Conservation (phyloP, 805 yeast species). For the Brettanomyces sp. region DNA sequence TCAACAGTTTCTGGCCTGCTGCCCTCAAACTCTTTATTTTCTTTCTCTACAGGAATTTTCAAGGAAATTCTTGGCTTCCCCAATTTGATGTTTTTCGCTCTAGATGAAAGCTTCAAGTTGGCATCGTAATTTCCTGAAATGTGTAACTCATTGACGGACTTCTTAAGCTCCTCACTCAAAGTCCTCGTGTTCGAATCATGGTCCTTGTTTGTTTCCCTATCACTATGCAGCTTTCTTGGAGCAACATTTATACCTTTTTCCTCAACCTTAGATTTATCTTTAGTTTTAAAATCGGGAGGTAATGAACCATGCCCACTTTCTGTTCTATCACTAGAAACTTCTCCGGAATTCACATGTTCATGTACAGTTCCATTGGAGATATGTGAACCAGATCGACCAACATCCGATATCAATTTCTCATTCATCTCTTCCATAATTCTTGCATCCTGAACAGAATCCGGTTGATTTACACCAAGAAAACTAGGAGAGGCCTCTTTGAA, state of each 20-base stretch:
- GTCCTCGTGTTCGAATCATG: not conserved
- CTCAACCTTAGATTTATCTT: not conserved
- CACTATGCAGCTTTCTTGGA: not conserved
- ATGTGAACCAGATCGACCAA: not conserved
- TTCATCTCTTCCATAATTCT: constrained; percentile 19
- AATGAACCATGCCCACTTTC: no score
- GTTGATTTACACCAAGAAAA: constrained; percentile 13
- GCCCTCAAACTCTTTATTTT: not conserved
- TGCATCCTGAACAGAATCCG: constrained; percentile 16
- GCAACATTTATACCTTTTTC: not conserved
- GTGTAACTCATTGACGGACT: not conserved
- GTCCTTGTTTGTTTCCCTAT: not conserved
- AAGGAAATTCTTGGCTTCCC: not conserved
- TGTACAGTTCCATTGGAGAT: not conserved
- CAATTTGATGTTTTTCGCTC: not conserved
- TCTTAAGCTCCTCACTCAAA: constrained; percentile 1
- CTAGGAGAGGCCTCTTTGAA: constrained; percentile 18
- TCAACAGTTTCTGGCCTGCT: not conserved
- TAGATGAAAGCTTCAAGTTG: constrained; percentile 1
- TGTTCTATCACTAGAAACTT: not conserved
- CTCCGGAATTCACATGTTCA: not conserved
- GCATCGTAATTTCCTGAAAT: not conserved
- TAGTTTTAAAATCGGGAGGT: no score
- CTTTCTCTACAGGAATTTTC: not conserved
- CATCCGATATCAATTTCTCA: not conserved